Base-by-base conservation (phyloP, 306 rosid genomes). In the Sicyos edulis region DNA sequence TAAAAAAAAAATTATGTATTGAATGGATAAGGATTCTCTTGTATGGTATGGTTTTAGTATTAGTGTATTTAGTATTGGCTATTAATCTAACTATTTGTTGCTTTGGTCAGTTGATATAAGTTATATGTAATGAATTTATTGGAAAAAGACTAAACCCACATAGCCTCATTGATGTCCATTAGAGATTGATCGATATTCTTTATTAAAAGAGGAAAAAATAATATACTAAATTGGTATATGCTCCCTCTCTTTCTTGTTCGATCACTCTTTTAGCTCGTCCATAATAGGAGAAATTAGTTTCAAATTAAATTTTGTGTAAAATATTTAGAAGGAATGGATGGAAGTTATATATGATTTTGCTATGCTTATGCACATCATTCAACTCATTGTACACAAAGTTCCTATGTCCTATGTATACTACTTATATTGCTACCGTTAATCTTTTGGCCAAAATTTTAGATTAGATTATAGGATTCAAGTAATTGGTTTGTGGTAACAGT, bases 131-230 rank as follows among this genome's bases (percentile, higher is more conserved):
- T 29, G 32, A 29, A 29, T 29, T 29, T 29, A 29, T 29, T 29
- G 32, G 29, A 32, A 14, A 61, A 14, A 32, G 47, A 15, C 32
- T 29, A 29, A 4, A 29, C 32, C 32, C 3, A 29, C 32, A 29
- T 29, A 29, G 4, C 32, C 32, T 29, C 44, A 4, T 29, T 29
- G 44, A 26, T 32, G 67, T 61, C 21, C 4, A 22, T 58, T 24
- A 17, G 64, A 11, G 1, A 37, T 57, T 22, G 63, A 57, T 57
- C 12, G 63, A 22, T 12, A 58, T 58, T 26, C 26, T 24, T 42
- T 58, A 58, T 58, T 58, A 58, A 58, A 58, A 24, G 64, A 26
- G 64, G 64, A 58, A 57, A 15, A 17, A 58, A 13, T 32, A 58
- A 58, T 58, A 58, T 24, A 13, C 40, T 24, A 37, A 22, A 29